phyloP scores from a whole-genome alignment of 371 early-diverging fungal genomes.

The Fennellomyces sp. region DNA sequence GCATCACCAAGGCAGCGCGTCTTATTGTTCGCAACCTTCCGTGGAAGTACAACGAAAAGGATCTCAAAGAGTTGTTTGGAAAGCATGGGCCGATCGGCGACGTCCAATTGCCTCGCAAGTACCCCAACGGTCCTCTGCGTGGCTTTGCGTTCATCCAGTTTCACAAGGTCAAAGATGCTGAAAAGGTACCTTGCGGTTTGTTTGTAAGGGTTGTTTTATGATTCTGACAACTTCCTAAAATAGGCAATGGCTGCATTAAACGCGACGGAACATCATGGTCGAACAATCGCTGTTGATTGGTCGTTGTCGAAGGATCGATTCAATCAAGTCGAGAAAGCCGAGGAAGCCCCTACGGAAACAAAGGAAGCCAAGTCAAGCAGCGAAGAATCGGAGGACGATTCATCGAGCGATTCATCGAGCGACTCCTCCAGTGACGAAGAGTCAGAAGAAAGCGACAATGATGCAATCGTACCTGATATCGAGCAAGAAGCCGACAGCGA shows the following conservation, averaged over 20 bases:
- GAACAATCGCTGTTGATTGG: constrained; percentile 43
- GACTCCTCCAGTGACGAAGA: constrained; percentile 29
- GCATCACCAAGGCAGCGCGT: constrained; percentile 58
- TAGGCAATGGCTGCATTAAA: constrained; percentile 13
- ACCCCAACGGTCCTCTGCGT: constrained; percentile 64
- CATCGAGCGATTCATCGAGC: background rate
- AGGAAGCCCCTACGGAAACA: constrained; percentile 19
- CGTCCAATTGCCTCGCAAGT: constrained; percentile 78
- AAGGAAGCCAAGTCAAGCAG: constrained; percentile 35
- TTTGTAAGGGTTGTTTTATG: background rate
- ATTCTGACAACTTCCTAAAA: background rate
- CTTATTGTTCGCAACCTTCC: constrained; percentile 92
- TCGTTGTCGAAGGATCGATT: constrained; percentile 79
- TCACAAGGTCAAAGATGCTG: constrained; percentile 6
- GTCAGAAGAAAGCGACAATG: constrained; percentile 8
- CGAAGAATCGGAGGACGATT: constrained; percentile 35
- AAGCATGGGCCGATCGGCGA: constrained; percentile 66
- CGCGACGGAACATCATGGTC: constrained; percentile 13
- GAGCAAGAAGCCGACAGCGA: constrained; percentile 10
- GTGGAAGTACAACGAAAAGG: constrained; percentile 74
- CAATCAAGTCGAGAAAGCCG: constrained; percentile 55
- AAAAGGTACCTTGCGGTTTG: constrained; percentile 18
- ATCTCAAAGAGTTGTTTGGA: constrained; percentile 60
- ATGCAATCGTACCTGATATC: background rate
- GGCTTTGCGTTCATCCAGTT: constrained; percentile 15